These are phyloP conservation scores for Trametes cinnabarina DNA, from an alignment of 768 basidiomycete genomes.

Conservation along the genomic window DNA sequence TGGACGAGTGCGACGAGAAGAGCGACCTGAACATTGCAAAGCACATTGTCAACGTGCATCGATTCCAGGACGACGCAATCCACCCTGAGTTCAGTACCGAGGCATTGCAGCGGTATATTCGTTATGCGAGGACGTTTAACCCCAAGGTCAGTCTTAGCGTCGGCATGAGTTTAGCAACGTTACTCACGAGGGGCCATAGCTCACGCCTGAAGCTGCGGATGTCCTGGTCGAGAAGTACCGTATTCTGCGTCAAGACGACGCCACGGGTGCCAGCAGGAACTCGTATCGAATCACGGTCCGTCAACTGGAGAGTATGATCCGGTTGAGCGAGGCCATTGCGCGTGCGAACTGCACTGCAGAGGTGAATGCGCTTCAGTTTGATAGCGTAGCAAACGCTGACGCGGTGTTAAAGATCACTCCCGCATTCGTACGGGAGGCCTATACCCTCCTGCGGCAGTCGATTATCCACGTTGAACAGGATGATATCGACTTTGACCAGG, in stretches of 20 bases:
- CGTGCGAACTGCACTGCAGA: slow-evolving; percentile 95
- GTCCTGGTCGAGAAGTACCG: slow-evolving; percentile 95
- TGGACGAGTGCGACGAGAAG: slow-evolving; percentile 94
- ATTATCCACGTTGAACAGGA: slow-evolving; percentile 99
- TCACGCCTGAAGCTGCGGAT: slow-evolving; percentile 90
- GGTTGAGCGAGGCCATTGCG: slow-evolving; percentile 95
- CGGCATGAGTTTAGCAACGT: too few species aligned
- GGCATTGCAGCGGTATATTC: slow-evolving; percentile 92
- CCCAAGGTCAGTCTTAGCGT: slow-evolving; percentile 67
- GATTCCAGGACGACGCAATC: slow-evolving; percentile 92
- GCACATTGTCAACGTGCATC: slow-evolving; percentile 97
- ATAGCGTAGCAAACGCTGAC: not conserved
- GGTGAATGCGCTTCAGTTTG: slow-evolving; percentile 39
- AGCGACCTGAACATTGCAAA: slow-evolving; percentile 91
- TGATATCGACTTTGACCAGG: slow-evolving; percentile 96
- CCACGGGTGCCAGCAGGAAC: slow-evolving; percentile 81
- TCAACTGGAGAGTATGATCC: slow-evolving; percentile 98
- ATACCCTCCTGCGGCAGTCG: slow-evolving; percentile 88
- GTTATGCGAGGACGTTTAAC: slow-evolving; percentile 95
- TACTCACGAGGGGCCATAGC: slow-evolving; percentile 41
- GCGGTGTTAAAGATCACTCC: slow-evolving; percentile 70
- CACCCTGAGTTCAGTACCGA: slow-evolving; percentile 97
- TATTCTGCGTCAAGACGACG: slow-evolving; percentile 87
- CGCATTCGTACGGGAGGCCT: slow-evolving; percentile 93
- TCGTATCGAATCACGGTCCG: slow-evolving; percentile 98